Evolutionary conservation across 2,329 filamentous ascomycete genomes (phyloP), one percentile per base, ranked within the genome.

Genomic region (Phyllosticta citriasiana): DNA sequence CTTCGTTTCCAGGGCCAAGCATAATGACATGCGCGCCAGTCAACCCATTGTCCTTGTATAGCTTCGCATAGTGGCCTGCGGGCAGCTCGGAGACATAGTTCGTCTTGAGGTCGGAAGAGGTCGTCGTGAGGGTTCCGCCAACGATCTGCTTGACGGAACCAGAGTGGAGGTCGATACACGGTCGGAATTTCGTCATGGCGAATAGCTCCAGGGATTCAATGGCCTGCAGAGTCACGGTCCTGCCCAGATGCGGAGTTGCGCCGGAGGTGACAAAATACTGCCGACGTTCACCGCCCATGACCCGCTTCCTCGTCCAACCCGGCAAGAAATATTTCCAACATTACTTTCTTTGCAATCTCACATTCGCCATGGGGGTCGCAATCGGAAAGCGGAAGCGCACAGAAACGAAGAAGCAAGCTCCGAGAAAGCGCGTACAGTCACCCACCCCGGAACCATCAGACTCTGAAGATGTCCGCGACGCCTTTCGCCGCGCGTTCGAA

Each of bases 61-160:
- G 80, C 62, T 79, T 76, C 35, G 92, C 89, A 73, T 90, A 99
- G 77, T 96, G 82, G 3, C 84, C 83, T 2, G 94, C 85, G 9
- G 92, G 88, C 64, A 93, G 86, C 56, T 86, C 83, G 9, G 94
- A 97, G 64, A 96, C 88, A 78, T 91, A 92, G 76, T 99, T 99
- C 55, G 93, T 97, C 77, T 91, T 88, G 61, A 97, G 82, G 6
- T 68, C 62, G 55, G 66, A 63, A 14, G 69, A 67, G 2, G 68
- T 69, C 7, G 68, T 69, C 27, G 70, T 73, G 64, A 99, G 83
- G 1, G 94, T 97, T 63, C 94, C 93, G 67, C 94, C 94, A 51
- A 99, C 92, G 68, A 99, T 99, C 75, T 99, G 94, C 79, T 99
- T 99, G 63, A 99, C 94, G 72, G 93, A 88, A 14, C 94, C 94